Base-by-base conservation (phyloP, 2,329 filamentous ascomycete genomes). In the Exophiala spinifera region DNA sequence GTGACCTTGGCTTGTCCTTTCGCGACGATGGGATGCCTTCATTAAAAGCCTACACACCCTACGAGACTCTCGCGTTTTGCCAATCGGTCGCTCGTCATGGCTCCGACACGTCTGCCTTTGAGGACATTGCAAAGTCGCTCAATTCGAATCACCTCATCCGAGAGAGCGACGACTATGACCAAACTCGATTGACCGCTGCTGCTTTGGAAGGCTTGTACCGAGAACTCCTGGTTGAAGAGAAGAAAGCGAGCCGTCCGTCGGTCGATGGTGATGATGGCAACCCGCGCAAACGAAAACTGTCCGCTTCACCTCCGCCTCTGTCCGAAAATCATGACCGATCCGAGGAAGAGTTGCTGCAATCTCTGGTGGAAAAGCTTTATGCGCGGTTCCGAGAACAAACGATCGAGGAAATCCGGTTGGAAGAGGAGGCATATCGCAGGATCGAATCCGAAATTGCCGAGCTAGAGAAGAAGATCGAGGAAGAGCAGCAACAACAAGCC, bases 1-100 rank as follows among this genome's bases (percentile, higher is more conserved):
- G 11, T 50, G 48, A 40, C 36, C 40, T 11, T 39, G 45, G 47
- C 45, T 46, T 36, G 46, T 53, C 46, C 28, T 50, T 39, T 49
- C 45, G 54, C 59, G 49, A 65, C 47, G 60, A 66, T 64, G 78
- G 76, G 70, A 84, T 83, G 80, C 79, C 77, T 74, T 76, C 76
- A 70, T 68, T 78, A 72, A 79, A 83, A 68, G 77, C 79, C 66
- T 91, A 94, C 74, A 92, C 89, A 68, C 83, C 86, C 64, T 87
- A 95, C 77, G 91, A 95, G 80, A 88, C 86, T 67, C 80, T 95
- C 59, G 82, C 94, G 63, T 81, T 95, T 66, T 92, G 94, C 75
- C 89, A 92, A 73, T 86, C 86, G 57, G 80, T 95, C 61, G 80
- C 84, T 63, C 77, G 78, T 63, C 79, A 88, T 71, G 87, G 87